A percentile compares a stretch with the other conserved stretches of the same genome.
Evolutionary conservation across 164 flowering plant species (phyloP).

Genomic region (Echeveria elegans): DNA sequence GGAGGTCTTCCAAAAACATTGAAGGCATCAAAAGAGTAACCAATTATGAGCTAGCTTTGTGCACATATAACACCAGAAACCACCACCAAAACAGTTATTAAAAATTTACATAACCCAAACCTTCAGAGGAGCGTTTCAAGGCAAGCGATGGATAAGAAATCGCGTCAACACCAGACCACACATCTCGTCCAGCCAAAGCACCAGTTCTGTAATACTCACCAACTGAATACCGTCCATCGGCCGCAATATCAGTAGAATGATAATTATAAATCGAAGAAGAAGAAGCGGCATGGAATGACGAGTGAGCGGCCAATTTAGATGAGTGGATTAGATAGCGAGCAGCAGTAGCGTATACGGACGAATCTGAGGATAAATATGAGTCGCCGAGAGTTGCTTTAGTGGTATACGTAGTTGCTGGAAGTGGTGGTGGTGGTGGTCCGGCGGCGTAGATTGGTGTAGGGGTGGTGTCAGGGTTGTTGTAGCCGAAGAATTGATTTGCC

Average conservation of each 20-base stretch:
- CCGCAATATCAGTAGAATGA: background rate
- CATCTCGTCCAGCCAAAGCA: background rate
- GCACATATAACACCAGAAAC: no score
- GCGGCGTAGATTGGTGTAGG: background rate
- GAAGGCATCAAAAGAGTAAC: no score
- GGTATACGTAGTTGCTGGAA: background rate
- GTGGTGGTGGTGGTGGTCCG: background rate
- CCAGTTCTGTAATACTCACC: background rate
- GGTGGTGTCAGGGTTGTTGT: background rate
- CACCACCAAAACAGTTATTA: background rate
- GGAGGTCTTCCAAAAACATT: no score
- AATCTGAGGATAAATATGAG: background rate
- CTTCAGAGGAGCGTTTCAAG: background rate
- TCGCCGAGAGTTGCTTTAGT: background rate
- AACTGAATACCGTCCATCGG: background rate
- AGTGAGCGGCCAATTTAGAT: background rate
- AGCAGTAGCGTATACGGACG: background rate
- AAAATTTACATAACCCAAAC: background rate
- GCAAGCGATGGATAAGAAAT: background rate
- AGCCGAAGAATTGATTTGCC: background rate
- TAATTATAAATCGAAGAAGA: no score
- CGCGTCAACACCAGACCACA: background rate
- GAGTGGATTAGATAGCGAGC: background rate
- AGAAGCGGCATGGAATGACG: no score
- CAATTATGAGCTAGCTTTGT: background rate